Conservation (phyloP, 1,284 basidiomycete species). For the Fistulina hepatica region DNA sequence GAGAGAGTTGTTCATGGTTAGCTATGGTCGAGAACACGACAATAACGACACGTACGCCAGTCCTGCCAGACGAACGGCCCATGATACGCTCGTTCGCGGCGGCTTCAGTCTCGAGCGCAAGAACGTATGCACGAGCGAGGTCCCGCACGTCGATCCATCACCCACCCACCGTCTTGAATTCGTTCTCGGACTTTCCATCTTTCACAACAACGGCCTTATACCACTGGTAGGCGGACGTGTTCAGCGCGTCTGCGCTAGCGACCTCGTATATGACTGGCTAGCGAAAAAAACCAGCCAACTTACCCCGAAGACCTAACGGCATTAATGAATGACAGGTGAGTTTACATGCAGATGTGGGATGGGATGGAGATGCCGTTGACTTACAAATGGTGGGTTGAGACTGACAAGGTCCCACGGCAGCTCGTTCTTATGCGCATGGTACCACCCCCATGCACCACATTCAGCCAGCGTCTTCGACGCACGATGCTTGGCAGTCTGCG, state of each 20-base stretch:
- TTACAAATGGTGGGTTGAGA: constrained; percentile 48
- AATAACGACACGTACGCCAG: constrained; percentile 15
- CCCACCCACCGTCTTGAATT: constrained; percentile 22
- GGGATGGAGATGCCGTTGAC: no score
- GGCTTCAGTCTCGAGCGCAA: constrained; percentile 40
- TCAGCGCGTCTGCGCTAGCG: constrained; percentile 33
- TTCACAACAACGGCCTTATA: constrained; percentile 23
- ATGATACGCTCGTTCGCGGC: constrained; percentile 56
- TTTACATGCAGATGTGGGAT: no score
- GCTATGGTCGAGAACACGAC: neutral
- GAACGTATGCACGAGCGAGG: constrained; percentile 45
- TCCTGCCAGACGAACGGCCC: constrained; percentile 27
- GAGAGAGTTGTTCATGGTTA: neutral
- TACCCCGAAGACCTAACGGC: constrained; percentile 31
- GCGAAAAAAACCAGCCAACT: constrained; percentile 10
- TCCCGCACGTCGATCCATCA: constrained; percentile 53
- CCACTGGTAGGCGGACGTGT: constrained; percentile 32
- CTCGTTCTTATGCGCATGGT: constrained; percentile 38
- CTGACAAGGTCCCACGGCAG: constrained; percentile 43
- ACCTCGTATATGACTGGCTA: constrained; percentile 43
- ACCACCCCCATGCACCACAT: constrained; percentile 47
- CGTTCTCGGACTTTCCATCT: constrained; percentile 16
- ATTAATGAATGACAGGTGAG: no score
- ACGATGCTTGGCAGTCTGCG: constrained; percentile 35
- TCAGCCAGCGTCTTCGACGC: constrained; percentile 67